These are phyloP conservation scores for Pseudocercospora eumusae DNA, from an alignment of 2,329 filamentous ascomycete genomes.

Conservation along the genomic window DNA sequence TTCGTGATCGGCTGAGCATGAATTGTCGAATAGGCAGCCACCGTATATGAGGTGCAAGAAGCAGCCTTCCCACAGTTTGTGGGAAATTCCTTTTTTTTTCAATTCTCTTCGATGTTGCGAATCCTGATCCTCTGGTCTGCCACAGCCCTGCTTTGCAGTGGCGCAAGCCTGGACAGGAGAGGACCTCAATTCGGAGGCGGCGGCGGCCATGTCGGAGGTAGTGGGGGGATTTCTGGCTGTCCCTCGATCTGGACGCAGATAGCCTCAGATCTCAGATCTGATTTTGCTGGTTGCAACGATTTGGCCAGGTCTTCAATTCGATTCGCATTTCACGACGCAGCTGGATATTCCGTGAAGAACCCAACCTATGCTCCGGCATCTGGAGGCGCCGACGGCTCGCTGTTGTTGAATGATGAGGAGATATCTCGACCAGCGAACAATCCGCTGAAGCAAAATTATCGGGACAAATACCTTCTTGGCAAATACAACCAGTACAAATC, in stretches of 20 bases:
- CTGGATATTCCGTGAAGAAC: slow-evolving; percentile 24
- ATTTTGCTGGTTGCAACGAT: slow-evolving; percentile 1
- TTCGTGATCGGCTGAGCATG: background rate
- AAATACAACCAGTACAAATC: slow-evolving; percentile 17
- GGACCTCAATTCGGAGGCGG: background rate
- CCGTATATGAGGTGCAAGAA: background rate
- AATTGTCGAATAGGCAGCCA: background rate
- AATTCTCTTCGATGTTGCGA: background rate
- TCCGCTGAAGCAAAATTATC: slow-evolving; percentile 50
- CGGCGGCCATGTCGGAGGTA: background rate
- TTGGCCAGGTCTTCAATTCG: slow-evolving; percentile 31
- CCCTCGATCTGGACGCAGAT: slow-evolving; percentile 5
- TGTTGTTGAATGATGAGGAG: slow-evolving; percentile 45
- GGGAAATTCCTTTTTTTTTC: background rate
- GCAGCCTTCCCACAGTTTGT: background rate
- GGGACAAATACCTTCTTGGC: slow-evolving; percentile 5
- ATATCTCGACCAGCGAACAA: slow-evolving; percentile 43
- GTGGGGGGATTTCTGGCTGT: background rate
- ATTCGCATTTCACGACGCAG: slow-evolving; percentile 39
- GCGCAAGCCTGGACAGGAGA: background rate
- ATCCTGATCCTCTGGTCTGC: background rate
- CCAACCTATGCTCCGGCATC: slow-evolving; percentile 30
- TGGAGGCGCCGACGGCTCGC: slow-evolving; percentile 46
- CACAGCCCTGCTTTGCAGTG: background rate
- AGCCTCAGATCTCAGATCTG: background rate